Evolutionary conservation across 192 early-diverging fungal species (phyloP), one percentile per base, ranked within the genome.

Genomic region (Paraglomus brasilianum): DNA sequence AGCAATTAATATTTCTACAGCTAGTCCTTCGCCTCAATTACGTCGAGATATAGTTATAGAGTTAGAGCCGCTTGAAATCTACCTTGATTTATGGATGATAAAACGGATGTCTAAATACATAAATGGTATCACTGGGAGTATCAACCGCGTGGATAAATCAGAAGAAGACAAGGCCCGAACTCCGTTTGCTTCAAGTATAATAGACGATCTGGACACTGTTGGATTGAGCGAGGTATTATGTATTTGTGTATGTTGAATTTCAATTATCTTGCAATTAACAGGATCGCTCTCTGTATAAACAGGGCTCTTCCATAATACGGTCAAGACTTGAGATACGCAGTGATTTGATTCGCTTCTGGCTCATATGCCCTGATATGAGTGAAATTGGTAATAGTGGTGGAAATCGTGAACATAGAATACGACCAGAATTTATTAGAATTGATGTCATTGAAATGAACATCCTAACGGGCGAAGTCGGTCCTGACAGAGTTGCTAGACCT

Each of bases 91-190:
- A 1, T 60, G 75, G 56, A 79, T 80, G 19, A 57, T 76, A 2
- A 71, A 80, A 55, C 45, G 84, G 51, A 57, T 86, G 50, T 80
- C 82, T 58, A 75, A 73, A 42, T 78, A 72, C 60, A 55, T 82
- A 38, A 15, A 75, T 53, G 71, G 71, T 39, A 43, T 85, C 9
- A 66, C 75, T 36, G 46, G 50, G 17, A 38, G 66, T 41, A 22
- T 44, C 55, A 59, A 51, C 63, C 42, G 49, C 19, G 42, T 48
- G 3, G 30, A 64, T 17, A 9, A 42, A 22, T 13, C 49, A 8
- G 10, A 17, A 11, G 52, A 42, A 41, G 66, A 69, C 9, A 22
- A 53, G 5, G n/a, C 52, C 52, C 24, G 59, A 58, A 11, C 75
- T 11, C 17, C 66, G 0, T 51, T 46, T 1, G 71, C 71, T 21